Evolutionary conservation across 768 basidiomycete species (phyloP).

Genomic region (Suillus luteus): DNA sequence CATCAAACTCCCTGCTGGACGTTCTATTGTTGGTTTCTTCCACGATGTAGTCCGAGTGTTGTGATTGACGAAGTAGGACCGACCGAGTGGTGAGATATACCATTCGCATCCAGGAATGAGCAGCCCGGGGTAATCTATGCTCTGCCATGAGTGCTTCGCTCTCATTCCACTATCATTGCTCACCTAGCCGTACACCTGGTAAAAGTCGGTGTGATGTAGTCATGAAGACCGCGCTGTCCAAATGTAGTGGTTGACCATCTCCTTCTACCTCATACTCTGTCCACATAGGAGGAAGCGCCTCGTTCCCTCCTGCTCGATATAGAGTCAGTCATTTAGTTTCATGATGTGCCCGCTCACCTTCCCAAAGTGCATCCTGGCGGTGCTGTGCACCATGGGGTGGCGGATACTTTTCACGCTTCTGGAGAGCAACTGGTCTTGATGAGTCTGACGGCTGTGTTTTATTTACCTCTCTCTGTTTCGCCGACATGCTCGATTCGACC

Average conservation of each 20-base stretch:
- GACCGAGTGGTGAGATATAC: neutral
- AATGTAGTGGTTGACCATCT: fast-evolving
- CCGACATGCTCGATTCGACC: too few species aligned
- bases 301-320: neutral
- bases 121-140: neutral
- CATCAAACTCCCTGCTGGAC: neutral
- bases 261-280: too few species aligned
- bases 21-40: neutral
- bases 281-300: neutral
- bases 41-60: neutral
- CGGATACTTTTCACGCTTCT: too few species aligned
- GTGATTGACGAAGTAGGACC: neutral
- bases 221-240: neutral
- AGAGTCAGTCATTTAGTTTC: neutral
- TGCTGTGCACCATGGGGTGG: conserved; percentile 1
- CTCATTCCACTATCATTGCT: neutral
- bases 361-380: conserved; percentile 2
- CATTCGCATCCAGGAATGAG: neutral
- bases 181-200: conserved; percentile 1
- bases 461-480: neutral
- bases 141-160: neutral
- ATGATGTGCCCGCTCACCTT: neutral
- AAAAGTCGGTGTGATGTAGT: neutral
- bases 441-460: neutral
- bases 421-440: neutral